Evolutionary conservation across 108 stramenopile genomes (phyloP).

Genomic region (Discostella stelligeroides): DNA sequence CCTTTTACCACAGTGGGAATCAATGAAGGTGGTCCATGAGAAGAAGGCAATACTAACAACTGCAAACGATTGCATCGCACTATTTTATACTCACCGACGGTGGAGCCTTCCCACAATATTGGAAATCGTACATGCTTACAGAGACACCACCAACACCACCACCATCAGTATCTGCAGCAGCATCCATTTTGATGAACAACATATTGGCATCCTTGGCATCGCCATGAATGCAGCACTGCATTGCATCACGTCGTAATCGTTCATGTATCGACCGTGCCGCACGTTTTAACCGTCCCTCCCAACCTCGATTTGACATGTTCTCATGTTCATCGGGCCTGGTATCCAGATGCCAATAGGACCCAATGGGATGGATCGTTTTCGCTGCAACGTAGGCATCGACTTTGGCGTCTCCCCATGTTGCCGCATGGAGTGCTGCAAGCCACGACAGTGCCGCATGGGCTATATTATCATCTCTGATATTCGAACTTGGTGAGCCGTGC

Average conservation of each 20-base stretch:
- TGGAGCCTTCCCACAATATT: slow-evolving; percentile 70
- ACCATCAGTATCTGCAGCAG: not conserved
- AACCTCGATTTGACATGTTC: slow-evolving; percentile 59
- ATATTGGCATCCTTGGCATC: slow-evolving; percentile 81
- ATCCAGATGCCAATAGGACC: slow-evolving; percentile 78
- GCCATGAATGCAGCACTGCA: slow-evolving; percentile 76
- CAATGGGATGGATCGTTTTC: slow-evolving; percentile 52
- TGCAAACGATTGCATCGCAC: not conserved
- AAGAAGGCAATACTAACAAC: not conserved
- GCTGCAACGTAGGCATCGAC: slow-evolving; percentile 28
- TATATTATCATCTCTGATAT: not conserved
- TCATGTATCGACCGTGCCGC: slow-evolving; percentile 74
- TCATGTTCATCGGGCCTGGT: slow-evolving; percentile 76
- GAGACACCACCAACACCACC: not conserved
- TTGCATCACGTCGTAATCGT: slow-evolving; percentile 58
- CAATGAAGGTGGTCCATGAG: not conserved
- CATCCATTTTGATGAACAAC: slow-evolving; percentile 24
- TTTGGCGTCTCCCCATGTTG: slow-evolving; percentile 55
- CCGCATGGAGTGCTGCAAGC: slow-evolving; percentile 74
- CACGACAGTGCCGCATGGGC: slow-evolving; percentile 40
- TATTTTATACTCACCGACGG: slow-evolving; percentile 36
- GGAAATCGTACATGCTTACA: slow-evolving; percentile 75
- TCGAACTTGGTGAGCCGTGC: slow-evolving; percentile 17
- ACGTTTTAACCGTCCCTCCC: slow-evolving; percentile 68
- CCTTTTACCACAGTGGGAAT: not conserved